These are phyloP conservation scores for Boletellus ananas DNA, from an alignment of 768 basidiomycete genomes.

Conservation along the genomic window DNA sequence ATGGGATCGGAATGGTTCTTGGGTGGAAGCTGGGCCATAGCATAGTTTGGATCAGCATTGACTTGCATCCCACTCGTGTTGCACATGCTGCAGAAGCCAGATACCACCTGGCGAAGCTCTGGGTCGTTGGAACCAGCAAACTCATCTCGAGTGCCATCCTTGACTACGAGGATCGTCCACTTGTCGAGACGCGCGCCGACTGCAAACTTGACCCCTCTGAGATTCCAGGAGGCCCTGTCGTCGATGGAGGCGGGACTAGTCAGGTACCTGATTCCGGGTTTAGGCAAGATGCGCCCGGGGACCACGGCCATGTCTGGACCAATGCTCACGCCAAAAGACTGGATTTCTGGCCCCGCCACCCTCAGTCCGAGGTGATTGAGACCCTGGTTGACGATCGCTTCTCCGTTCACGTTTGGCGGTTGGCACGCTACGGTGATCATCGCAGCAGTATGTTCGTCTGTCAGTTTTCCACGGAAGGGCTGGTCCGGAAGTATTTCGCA, in stretches of 20 bases:
- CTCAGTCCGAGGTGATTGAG: constrained; percentile 42
- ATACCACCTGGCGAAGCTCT: constrained; percentile 41
- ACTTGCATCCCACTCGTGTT: constrained; percentile 58
- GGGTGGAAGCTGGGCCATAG: constrained; percentile 43
- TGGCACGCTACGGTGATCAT: constrained; percentile 52
- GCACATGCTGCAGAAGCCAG: constrained; percentile 63
- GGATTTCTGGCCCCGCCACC: constrained; percentile 32
- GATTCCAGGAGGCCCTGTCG: constrained; percentile 50
- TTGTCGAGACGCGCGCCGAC: constrained; percentile 51
- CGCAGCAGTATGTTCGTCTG: constrained; percentile 47
- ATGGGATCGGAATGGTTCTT: constrained; percentile 53
- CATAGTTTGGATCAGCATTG: constrained; percentile 29
- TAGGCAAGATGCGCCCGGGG: constrained; percentile 48
- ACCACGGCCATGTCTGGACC: constrained; percentile 52
- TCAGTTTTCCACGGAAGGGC: constrained; percentile 48
- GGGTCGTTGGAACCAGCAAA: constrained; percentile 54
- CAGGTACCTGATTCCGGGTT: constrained; percentile 41
- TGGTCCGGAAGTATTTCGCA: constrained; percentile 45
- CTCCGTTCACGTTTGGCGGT: constrained; percentile 46
- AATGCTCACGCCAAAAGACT: constrained; percentile 43
- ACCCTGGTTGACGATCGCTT: constrained; percentile 41
- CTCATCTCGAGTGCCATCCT: constrained; percentile 57
- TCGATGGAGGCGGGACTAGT: constrained; percentile 34
- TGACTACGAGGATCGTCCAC: constrained; percentile 69
- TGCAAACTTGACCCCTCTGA: constrained; percentile 56